Evolutionary conservation across 176 grass and related monocot species (phyloP).

Genomic region (Avena insularis): DNA sequence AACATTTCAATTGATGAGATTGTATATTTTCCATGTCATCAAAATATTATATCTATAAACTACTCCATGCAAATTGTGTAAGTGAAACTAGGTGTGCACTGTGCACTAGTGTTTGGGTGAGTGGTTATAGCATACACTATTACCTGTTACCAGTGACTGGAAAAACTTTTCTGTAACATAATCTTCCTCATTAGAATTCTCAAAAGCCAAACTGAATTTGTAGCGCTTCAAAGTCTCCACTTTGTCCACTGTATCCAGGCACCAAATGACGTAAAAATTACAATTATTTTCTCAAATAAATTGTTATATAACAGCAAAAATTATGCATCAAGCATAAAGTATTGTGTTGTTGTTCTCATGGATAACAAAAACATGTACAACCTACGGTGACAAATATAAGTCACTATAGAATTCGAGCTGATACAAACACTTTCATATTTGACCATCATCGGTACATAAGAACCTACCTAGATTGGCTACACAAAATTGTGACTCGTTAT

Average conservation of each 20-base stretch:
- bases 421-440: constrained; percentile 4
- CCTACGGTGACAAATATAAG: constrained; percentile 4
- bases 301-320: constrained; percentile 12
- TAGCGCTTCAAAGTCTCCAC: constrained; percentile 84
- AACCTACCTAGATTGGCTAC: not conserved
- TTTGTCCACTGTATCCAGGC: constrained; percentile 81
- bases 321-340: constrained; percentile 27
- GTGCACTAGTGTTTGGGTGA: not conserved
- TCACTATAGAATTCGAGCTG: not conserved
- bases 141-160: constrained; percentile 95
- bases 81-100: not conserved
- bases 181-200: constrained; percentile 99
- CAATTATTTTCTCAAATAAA: constrained; percentile 18
- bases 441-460: constrained; percentile 6
- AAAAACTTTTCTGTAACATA: constrained; percentile 99
- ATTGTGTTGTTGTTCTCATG: not conserved
- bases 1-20: constrained; percentile 39
- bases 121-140: constrained; percentile 9
- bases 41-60: constrained; percentile 5
- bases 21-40: constrained; percentile 16
- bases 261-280: constrained; percentile 36
- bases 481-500: constrained; percentile 7
- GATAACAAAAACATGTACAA: not conserved
- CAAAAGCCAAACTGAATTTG: constrained; percentile 99
- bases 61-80: constrained; percentile 4